Base-by-base conservation (phyloP, 805 yeast genomes). In the Yarrowia divulgata region DNA sequence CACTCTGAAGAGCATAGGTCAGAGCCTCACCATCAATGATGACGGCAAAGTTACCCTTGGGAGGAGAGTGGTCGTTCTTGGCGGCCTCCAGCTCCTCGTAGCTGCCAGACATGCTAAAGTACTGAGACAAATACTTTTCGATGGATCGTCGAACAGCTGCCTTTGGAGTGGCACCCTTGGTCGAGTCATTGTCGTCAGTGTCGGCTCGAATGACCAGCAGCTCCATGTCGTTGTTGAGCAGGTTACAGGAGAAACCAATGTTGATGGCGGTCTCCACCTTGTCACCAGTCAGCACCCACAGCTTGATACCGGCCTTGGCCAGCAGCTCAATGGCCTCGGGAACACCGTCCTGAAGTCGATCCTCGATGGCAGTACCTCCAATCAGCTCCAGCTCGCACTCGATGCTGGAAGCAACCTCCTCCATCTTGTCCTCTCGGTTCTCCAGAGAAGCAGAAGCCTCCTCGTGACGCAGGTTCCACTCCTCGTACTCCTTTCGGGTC, bases 321-420 rank as follows among this genome's bases (percentile, higher is more conserved):
- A 90, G 82, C 60, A 88, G 78, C 14, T 88, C 86, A 73, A 90
- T 90, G 0, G 94, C 82, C 69, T 86, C 87, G 0, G 95, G 94
- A 16, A 90, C 96, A 71, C 94, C 94, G 67, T 87, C 88, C 77
- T 90, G 96, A 49, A 90, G 81, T 70, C 91, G 79, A 75, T 90
- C 96, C 75, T 90, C 96, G 74, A 90, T 90, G 8, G 94, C 96
- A 23, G 96, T 90, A 18, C 93, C 93, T 18, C 96, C 96, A 60
- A 90, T 78, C 57, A 90, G 79, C 7, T 79, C 78, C 70, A 90
- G 80, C 34, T 83, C 85, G 2, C 79, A 78, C 77, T 90, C 96
- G 70, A 91, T 83, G 45, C 85, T 85, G 50, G 85, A 87, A 19
- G 88, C 86, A 50, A 88, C 84, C 50, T 75, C 77, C 58, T 88